phyloP scores from a whole-genome alignment of 805 yeast genomes.

The Yarrowia sp. region DNA sequence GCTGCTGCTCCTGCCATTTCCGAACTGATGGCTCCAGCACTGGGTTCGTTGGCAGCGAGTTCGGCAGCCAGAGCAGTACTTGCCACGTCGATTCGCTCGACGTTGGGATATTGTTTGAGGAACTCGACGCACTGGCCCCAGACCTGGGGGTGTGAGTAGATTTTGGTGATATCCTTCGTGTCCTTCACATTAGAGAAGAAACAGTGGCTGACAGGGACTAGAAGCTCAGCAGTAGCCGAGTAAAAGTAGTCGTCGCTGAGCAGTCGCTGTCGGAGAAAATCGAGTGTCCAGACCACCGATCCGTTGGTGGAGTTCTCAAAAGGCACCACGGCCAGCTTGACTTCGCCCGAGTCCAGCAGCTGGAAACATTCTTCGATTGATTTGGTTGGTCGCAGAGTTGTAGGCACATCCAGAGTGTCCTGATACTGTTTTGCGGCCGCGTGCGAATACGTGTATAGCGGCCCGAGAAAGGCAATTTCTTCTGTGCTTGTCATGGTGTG shows the following conservation, averaged over 20 bases:
- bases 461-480: slow-evolving; percentile 69
- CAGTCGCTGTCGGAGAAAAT: slow-evolving; percentile 58
- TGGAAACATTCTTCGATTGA: slow-evolving; percentile 56
- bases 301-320: slow-evolving; percentile 95
- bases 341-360: slow-evolving; percentile 44
- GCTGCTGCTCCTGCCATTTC: slow-evolving; percentile 60
- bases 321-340: slow-evolving; percentile 79
- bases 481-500: background rate
- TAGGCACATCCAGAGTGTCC: slow-evolving; percentile 27
- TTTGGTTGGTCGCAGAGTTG: slow-evolving; percentile 27
- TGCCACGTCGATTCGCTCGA: slow-evolving; percentile 57
- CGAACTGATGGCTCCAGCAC: slow-evolving; percentile 71
- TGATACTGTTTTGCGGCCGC: slow-evolving; percentile 46
- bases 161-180: slow-evolving; percentile 44
- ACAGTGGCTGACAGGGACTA: slow-evolving; percentile 78
- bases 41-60: slow-evolving; percentile 45
- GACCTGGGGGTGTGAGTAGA: slow-evolving; percentile 95
- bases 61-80: slow-evolving; percentile 88
- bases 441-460: slow-evolving; percentile 89
- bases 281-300: slow-evolving; percentile 81
- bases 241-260: background rate
- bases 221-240: slow-evolving; percentile 69
- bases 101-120: slow-evolving; percentile 36
- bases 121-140: slow-evolving; percentile 89
- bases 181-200: slow-evolving; percentile 46